Percentiles rank a stretch among this genome's conserved stretches.
Conservation (phyloP, 2,329 filamentous ascomycete species). For the Aspergillus transmontanensis region DNA sequence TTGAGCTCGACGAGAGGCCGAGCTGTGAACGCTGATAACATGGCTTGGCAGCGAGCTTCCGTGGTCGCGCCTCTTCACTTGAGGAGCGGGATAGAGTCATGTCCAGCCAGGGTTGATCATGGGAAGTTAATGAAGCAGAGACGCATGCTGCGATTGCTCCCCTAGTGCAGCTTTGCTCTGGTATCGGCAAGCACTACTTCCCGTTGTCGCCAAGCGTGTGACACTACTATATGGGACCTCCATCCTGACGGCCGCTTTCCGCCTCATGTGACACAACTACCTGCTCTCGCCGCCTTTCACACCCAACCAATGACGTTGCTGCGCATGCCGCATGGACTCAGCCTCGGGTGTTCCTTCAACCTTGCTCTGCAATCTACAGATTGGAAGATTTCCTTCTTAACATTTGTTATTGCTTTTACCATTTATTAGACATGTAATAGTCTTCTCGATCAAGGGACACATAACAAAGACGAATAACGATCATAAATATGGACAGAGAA, state of each 20-base stretch:
- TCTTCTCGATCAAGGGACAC: neutral
- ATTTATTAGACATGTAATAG: neutral
- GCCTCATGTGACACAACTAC: constrained; percentile 21
- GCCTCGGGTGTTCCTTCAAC: neutral
- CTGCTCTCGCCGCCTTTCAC: constrained; percentile 5
- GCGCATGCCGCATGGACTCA: neutral
- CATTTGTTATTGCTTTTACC: neutral
- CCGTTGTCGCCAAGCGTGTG: constrained; percentile 13
- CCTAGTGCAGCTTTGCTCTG: constrained; percentile 1
- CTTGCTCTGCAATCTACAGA: neutral
- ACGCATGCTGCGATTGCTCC: constrained; percentile 14
- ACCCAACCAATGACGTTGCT: neutral
- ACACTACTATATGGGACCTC: constrained; percentile 1
- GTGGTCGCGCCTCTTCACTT: constrained; percentile 21
- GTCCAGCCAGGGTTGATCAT: constrained; percentile 14
- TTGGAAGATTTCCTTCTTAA: neutral
- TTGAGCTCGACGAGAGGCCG: constrained; percentile 96
- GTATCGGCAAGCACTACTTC: neutral
- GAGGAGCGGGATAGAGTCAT: constrained; percentile 18
- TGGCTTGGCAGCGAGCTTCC: constrained; percentile 43
- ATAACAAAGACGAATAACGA: neutral
- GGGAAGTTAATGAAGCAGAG: constrained; percentile 1
- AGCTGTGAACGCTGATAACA: constrained; percentile 98
- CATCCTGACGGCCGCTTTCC: constrained; percentile 5
- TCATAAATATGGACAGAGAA: neutral